Evolutionary conservation across 768 basidiomycete genomes (phyloP), one percentile per base, ranked within the genome.

Genomic region (Leccinum obscurum): DNA sequence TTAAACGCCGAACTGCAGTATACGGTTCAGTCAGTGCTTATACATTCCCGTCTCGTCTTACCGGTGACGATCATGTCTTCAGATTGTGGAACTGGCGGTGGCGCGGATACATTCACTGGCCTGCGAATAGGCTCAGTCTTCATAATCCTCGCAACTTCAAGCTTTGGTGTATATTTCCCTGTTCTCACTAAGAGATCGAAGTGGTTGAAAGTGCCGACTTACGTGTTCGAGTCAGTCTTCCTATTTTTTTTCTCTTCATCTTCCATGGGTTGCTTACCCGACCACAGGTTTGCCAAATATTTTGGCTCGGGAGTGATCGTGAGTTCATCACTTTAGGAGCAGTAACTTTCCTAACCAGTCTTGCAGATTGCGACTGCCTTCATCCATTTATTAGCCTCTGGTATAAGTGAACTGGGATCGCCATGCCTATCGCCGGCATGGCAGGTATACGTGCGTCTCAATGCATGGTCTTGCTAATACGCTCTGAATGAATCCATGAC

Each of bases 271-370:
- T 63, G 3, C 55, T 67, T 11, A 68, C 57, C 51, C 28, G 9
- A 46, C 17, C 24, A 20, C 59, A 90, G 89, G 54, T 92, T 94
- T 71, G 88, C 90, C 34, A 94, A 93, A 74, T 93, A 89, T 72
- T 95, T 95, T 74, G 93, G 93, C 28, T 93, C 91, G 14, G 93
- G 93, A 26, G 90, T 93, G 53, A 92, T 93, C 66, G 90, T 91
- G 59, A 66, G 87, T 77, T 32, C 15, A 11, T 64, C 49, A 0
- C 15, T n/a, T 41, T 44, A 14, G 54, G 52, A 2, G 13, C 26
- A 13, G 24, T 44, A 32, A 20, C 22, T 37, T 35, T 52, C 22
- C 37, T 62, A 9, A 62, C 46, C 24, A 20, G 50, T 9, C 62
- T 55, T 52, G 28, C 64, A 92, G 90, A 89, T 97, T 59, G 93